Percentiles rank a stretch among this genome's conserved stretches.
phyloP scores from a whole-genome alignment of 2,329 filamentous ascomycete species.

The Botrytis tulipae region DNA sequence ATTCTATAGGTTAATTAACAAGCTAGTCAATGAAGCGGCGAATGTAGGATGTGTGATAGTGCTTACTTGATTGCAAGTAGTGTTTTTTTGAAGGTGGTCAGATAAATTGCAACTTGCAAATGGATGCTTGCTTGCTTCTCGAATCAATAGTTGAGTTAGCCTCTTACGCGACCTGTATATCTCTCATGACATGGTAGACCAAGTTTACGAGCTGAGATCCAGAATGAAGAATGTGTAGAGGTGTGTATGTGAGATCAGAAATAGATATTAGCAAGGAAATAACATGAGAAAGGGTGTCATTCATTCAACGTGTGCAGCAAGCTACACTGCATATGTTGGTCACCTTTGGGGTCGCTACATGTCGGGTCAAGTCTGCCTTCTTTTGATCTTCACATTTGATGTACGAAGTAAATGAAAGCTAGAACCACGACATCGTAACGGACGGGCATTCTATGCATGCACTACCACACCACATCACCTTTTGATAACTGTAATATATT shows the following conservation, averaged over 20 bases:
- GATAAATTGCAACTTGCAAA: neutral
- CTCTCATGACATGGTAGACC: neutral
- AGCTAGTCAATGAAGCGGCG: neutral
- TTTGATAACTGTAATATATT: neutral
- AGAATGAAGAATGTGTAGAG: neutral
- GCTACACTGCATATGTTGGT: conserved; percentile 15
- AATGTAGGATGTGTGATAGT: neutral
- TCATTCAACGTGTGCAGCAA: conserved; percentile 5
- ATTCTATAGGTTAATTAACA: neutral
- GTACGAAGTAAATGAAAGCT: neutral
- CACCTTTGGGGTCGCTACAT: conserved; percentile 19
- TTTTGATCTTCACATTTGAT: neutral
- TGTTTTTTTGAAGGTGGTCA: conserved; percentile 4
- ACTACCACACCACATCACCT: neutral
- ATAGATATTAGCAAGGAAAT: neutral
- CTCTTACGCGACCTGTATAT: neutral
- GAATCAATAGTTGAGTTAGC: neutral
- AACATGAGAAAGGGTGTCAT: neutral
- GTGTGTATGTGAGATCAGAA: conserved; percentile 7
- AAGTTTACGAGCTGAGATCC: conserved; percentile 4
- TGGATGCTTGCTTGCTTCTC: neutral
- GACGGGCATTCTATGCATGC: conserved; percentile 1
- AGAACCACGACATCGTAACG: neutral
- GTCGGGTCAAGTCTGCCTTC: neutral
- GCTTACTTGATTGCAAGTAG: conserved; percentile 16